Base-by-base conservation (phyloP, 148 eudicot species). In the Nepenthes gracilis region DNA sequence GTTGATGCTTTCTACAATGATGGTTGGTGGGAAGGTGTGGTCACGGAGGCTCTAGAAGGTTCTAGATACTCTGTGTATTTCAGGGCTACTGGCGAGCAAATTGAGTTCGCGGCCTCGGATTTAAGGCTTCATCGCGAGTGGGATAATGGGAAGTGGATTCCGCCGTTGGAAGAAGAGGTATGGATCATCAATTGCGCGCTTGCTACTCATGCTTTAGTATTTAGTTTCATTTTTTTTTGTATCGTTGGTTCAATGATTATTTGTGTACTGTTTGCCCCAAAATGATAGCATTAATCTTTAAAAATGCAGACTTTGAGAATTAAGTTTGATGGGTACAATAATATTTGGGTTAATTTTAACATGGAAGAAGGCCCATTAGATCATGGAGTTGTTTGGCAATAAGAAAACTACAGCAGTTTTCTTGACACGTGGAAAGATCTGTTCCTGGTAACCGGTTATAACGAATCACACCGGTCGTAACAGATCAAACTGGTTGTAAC, bases 1-100 rank as follows among this genome's bases (percentile, higher is more conserved):
- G 97, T 91, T 61, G 90, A 91, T 63, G 96, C 83, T 12, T 83
- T 49, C 47, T 63, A 73, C 61, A 75, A 75, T 35, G 97, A 91
- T 43, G 97, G 92, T 2, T 90, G 97, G 97, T 90, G 97, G 97
- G 96, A 85, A 64, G 96, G 97, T 60, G 77, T 85, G 13, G 53
- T 91, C 38, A 91, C 91, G 8, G 73, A 72, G 43, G 77, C 78
- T 54, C 53, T 62, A 37, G 70, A 57, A 58, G 69, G 54, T 54
- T 63, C 50, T 58, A 59, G 55, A 59, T 87, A 70, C 50, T 59
- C 72, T 11, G 97, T 91, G 36, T 87, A 76, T 54, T 90, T 90
- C 65, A 66, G 95, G 55, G 76, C 71, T 9, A 74, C 77, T 1
- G 79, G 82, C 23, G 97, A 90, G 61, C 82, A 90, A 72, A 37